A percentile compares a stretch with the other conserved stretches of the same genome.
phyloP scores from a whole-genome alignment of 768 basidiomycete genomes.

The Amanita rubescens region DNA sequence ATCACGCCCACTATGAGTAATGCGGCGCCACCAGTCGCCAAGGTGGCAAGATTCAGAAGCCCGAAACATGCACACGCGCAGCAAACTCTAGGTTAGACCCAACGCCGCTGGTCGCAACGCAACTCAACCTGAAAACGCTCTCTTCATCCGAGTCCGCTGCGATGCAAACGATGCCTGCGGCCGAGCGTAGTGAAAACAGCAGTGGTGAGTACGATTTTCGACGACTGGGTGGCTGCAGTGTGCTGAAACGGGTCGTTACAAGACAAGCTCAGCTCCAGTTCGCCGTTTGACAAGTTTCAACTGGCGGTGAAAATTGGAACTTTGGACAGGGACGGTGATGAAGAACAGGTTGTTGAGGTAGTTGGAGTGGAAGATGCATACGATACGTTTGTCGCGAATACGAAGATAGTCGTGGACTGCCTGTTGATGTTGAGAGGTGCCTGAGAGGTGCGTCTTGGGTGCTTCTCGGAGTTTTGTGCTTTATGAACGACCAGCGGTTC shows the following conservation, averaged over 20 bases:
- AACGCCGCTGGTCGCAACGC: not conserved
- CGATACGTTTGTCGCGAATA: not conserved
- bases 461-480: too few relatives aligned
- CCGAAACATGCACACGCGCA: too few relatives aligned
- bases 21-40: not conserved
- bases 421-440: not conserved
- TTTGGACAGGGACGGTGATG: not conserved
- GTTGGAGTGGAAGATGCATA: not conserved
- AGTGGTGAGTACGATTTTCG: too few relatives aligned
- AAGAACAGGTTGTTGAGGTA: not conserved
- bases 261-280: too few relatives aligned
- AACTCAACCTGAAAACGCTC: not conserved
- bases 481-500: too few relatives aligned
- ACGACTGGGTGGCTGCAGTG: too few relatives aligned
- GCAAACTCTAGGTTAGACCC: not conserved
- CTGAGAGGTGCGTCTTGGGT: too few relatives aligned
- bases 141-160: not conserved
- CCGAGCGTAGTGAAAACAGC: too few relatives aligned
- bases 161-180: not conserved
- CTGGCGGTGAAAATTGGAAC: not conserved
- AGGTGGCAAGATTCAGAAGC: not conserved
- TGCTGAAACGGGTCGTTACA: too few relatives aligned
- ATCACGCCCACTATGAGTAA: not conserved
- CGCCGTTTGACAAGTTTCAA: too few relatives aligned
- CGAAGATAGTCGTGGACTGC: not conserved